Evolutionary conservation across 345 rosid genomes (phyloP).

Genomic region (Viola odorata): DNA sequence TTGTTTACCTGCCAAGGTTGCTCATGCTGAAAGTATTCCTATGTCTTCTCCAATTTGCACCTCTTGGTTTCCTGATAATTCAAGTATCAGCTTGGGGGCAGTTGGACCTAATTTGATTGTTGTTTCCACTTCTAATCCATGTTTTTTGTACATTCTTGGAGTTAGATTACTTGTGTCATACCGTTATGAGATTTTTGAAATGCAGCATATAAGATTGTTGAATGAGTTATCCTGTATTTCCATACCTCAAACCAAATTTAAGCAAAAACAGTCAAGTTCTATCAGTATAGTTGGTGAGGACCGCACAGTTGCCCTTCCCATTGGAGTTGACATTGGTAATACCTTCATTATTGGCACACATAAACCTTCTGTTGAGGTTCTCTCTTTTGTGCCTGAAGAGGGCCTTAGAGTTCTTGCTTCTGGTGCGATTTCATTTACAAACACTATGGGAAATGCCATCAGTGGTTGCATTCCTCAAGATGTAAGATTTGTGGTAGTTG

Average conservation of each 20-base stretch:
- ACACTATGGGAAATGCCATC: slow-evolving; percentile 59
- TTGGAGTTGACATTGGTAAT: slow-evolving; percentile 53
- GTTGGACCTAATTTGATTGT: slow-evolving; percentile 66
- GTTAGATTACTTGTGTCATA: slow-evolving; percentile 49
- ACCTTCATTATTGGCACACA: slow-evolving; percentile 90
- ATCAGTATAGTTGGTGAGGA: slow-evolving; percentile 22
- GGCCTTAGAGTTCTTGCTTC: slow-evolving; percentile 79
- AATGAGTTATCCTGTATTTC: slow-evolving; percentile 89
- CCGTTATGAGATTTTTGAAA: slow-evolving; percentile 62
- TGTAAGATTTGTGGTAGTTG: slow-evolving; percentile 85
- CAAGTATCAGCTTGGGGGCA: slow-evolving; percentile 89
- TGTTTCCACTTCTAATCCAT: slow-evolving; percentile 92
- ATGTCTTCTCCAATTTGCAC: slow-evolving; percentile 64
- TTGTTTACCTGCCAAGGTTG: slow-evolving; percentile 80
- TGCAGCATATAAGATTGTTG: slow-evolving; percentile 68
- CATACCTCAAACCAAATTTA: slow-evolving; percentile 57
- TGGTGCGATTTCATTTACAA: slow-evolving; percentile 61
- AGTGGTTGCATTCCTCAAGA: slow-evolving; percentile 95
- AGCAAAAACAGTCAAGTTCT: slow-evolving; percentile 33
- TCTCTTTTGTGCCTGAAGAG: slow-evolving; percentile 53
- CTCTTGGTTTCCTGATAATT: slow-evolving; percentile 72
- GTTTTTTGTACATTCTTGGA: slow-evolving; percentile 71
- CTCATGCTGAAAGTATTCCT: slow-evolving; percentile 76
- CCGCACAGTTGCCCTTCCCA: slow-evolving; percentile 39
- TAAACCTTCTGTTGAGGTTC: slow-evolving; percentile 89